Percentiles rank a stretch among this genome's conserved stretches.
Evolutionary conservation across 176 grass and related monocot species (phyloP).

Genomic region (Guadua angustifolia): DNA sequence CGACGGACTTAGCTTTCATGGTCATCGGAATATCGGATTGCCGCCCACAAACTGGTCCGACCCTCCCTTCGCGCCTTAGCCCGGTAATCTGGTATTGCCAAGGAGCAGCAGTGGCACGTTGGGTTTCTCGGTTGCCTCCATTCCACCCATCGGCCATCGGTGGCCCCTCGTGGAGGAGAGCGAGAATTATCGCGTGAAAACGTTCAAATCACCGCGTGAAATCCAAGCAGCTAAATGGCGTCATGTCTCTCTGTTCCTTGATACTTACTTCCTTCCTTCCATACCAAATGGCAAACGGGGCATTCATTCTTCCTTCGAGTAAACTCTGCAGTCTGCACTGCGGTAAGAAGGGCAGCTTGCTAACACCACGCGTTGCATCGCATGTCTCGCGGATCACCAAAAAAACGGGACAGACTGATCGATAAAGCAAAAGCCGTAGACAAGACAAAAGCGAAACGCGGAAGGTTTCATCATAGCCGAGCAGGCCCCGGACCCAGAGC

Average conservation of each 20-base stretch:
- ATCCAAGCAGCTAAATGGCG: not conserved
- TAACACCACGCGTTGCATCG: not conserved
- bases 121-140: not conserved
- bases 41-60: not conserved
- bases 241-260: not conserved
- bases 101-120: not conserved
- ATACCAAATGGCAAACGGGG: not conserved
- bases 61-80: not conserved
- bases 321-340: not conserved
- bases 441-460: slow-evolving; percentile 26
- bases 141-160: not conserved
- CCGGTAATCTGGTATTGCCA: slow-evolving; percentile 1
- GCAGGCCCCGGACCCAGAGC: not conserved
- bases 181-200: not conserved
- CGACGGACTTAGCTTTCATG: no score
- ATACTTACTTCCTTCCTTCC: no score
- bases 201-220: slow-evolving; percentile 7
- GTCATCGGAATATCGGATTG: not conserved
- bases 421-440: not conserved
- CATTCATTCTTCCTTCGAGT: not conserved
- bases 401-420: not conserved
- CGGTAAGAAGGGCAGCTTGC: not conserved
- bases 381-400: slow-evolving; percentile 2
- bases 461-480: slow-evolving; percentile 23
- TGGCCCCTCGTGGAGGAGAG: not conserved